phyloP scores from a whole-genome alignment of 768 basidiomycete genomes.

The Filobasidium floriforme region DNA sequence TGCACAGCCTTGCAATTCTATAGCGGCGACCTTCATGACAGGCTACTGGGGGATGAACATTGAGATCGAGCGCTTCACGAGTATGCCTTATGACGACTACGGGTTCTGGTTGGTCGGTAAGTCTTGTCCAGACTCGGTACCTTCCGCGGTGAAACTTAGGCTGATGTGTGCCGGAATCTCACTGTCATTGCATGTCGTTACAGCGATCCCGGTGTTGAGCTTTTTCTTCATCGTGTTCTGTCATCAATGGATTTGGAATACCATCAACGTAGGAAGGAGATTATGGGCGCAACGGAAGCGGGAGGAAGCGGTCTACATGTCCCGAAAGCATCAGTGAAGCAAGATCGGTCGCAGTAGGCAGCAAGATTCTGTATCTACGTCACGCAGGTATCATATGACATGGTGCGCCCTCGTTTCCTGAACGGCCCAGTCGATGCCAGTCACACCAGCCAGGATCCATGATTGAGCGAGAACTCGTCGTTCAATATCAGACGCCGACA shows the following conservation, averaged over 20 bases:
- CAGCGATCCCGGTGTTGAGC: conserved; percentile 33
- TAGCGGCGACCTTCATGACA: conserved; percentile 34
- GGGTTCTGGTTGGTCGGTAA: conserved; percentile 40
- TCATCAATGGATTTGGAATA: conserved; percentile 32
- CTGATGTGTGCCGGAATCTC: background rate
- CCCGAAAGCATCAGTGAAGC: background rate
- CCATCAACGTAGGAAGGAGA: conserved; percentile 25
- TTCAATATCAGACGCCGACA: too few species aligned
- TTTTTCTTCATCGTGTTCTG: conserved; percentile 42
- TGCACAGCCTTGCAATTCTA: background rate
- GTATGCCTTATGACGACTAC: conserved; percentile 20
- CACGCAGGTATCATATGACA: too few species aligned
- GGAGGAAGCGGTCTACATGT: conserved; percentile 16
- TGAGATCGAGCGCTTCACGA: conserved; percentile 3
- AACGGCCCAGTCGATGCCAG: too few species aligned
- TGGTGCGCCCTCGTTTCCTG: too few species aligned
- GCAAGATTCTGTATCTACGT: too few species aligned
- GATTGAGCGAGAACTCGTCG: too few species aligned
- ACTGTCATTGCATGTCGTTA: background rate
- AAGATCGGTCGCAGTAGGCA: background rate
- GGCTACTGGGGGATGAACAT: conserved; percentile 20
- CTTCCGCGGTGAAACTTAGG: background rate
- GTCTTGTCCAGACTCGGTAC: background rate
- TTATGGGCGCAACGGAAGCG: conserved; percentile 23
- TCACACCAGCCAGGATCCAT: too few species aligned